Percentiles rank a stretch among this genome's conserved stretches.
These are phyloP conservation scores for Kondoa subrosea DNA, from an alignment of 768 basidiomycete genomes.

Conservation along the genomic window DNA sequence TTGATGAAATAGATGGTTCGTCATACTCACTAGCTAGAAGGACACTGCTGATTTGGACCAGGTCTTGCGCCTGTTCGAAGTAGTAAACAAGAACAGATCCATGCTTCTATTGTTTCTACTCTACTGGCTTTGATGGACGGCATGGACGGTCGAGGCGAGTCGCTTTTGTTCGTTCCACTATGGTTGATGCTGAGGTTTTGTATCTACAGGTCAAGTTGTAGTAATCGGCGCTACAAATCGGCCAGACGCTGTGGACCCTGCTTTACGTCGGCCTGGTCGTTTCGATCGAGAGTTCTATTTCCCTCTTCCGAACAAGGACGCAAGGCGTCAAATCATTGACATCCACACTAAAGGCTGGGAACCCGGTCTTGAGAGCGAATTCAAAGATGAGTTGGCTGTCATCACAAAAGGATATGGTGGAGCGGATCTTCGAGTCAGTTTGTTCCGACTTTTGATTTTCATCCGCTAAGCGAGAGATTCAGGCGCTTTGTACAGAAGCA, in stretches of 20 bases:
- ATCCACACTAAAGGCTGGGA: constrained; percentile 86
- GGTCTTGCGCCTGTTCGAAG: constrained; percentile 85
- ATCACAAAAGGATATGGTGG: constrained; percentile 95
- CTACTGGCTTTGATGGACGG: constrained; percentile 95
- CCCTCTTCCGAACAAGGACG: constrained; percentile 65
- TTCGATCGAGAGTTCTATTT: constrained; percentile 99
- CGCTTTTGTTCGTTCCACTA: constrained; percentile 7
- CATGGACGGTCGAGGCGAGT: constrained; percentile 73
- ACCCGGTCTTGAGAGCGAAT: constrained; percentile 49
- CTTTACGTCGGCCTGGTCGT: constrained; percentile 75
- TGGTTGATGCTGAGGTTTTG: not conserved
- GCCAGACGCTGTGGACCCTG: constrained; percentile 95
- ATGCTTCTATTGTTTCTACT: constrained; percentile 91
- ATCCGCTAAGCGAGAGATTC: not conserved
- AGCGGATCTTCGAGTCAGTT: constrained; percentile 74
- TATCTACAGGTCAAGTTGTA: constrained; percentile 65
- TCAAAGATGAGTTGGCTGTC: constrained; percentile 54
- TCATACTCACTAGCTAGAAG: not conserved
- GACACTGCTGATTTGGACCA: constrained; percentile 16
- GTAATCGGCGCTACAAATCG: constrained; percentile 96
- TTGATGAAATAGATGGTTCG: constrained; percentile 90
- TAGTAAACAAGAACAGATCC: constrained; percentile 97
- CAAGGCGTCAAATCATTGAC: constrained; percentile 66
- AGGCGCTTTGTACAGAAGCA: constrained; percentile 93
- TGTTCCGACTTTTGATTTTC: not conserved